Conservation (phyloP, 2,329 filamentous ascomycete genomes). For the Clonostachys rosea region DNA sequence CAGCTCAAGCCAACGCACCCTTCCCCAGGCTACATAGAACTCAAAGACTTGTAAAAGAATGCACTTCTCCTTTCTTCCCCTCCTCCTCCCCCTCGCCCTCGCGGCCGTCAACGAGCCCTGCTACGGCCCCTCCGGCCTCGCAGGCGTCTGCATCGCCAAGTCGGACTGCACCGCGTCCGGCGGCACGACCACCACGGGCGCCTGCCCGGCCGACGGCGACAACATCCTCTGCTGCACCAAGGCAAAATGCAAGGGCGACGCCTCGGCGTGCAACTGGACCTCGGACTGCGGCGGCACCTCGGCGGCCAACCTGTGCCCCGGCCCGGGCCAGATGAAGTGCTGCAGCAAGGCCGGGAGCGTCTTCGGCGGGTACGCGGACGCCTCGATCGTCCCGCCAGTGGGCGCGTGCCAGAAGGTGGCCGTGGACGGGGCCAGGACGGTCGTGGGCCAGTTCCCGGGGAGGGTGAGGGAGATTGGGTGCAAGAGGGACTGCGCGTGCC, state of each 20-base stretch:
- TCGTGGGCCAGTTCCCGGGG: constrained; percentile 27
- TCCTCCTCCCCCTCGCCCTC: constrained; percentile 8
- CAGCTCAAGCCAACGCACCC: too few species aligned
- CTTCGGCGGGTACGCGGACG: constrained; percentile 25
- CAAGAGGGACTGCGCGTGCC: constrained; percentile 21
- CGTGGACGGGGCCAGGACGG: constrained; percentile 23
- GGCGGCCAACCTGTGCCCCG: constrained; percentile 25
- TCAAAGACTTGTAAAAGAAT: not conserved
- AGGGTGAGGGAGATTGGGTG: constrained; percentile 25
- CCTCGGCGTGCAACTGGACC: constrained; percentile 29
- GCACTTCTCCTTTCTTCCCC: constrained; percentile 1
- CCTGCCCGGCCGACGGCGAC: constrained; percentile 27
- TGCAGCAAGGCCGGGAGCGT: constrained; percentile 21
- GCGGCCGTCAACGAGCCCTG: constrained; percentile 24
- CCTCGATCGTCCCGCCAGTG: constrained; percentile 24
- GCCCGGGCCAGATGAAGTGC: constrained; percentile 30
- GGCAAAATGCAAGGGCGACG: constrained; percentile 20
- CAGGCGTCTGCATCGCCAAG: constrained; percentile 31
- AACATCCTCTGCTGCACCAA: constrained; percentile 37
- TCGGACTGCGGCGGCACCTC: constrained; percentile 26
- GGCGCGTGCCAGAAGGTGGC: constrained; percentile 27
- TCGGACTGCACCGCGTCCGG: constrained; percentile 25
- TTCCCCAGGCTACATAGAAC: too few species aligned
- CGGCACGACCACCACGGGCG: constrained; percentile 27
- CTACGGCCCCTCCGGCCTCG: constrained; percentile 12